Evolutionary conservation across 768 basidiomycete species (phyloP).

Genomic region (Daedaleopsis sinensis): DNA sequence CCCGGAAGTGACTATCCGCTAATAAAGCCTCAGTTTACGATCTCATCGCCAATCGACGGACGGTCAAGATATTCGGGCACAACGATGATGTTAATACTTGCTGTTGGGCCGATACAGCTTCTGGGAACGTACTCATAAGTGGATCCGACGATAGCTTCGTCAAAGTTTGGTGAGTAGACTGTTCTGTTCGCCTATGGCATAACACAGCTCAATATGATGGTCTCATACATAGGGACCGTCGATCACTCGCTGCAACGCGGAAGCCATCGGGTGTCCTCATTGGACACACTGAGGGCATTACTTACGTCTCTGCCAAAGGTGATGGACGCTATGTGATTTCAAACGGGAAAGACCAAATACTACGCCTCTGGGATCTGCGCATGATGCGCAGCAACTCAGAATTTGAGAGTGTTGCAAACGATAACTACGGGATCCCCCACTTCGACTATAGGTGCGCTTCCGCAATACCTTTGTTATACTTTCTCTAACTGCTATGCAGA

Average conservation of each 20-base stretch:
- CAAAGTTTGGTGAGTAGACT: constrained; percentile 81
- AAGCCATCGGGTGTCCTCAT: constrained; percentile 93
- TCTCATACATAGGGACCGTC: constrained; percentile 49
- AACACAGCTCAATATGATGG: neutral
- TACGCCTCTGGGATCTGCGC: constrained; percentile 91
- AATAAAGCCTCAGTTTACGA: constrained; percentile 75
- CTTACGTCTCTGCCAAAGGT: constrained; percentile 93
- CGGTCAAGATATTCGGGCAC: constrained; percentile 88
- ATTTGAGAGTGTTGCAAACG: constrained; percentile 54
- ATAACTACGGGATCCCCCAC: constrained; percentile 55
- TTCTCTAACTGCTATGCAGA: constrained; percentile 38
- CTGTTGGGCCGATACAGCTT: constrained; percentile 92
- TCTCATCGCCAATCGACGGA: constrained; percentile 74
- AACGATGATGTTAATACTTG: constrained; percentile 91
- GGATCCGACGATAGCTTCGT: constrained; percentile 94
- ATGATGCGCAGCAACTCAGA: constrained; percentile 84
- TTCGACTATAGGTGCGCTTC: constrained; percentile 83
- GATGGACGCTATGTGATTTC: constrained; percentile 95
- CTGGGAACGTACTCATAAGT: constrained; percentile 92
- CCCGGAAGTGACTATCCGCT: neutral
- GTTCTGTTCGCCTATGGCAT: neutral
- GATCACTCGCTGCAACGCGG: constrained; percentile 47
- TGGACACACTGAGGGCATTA: constrained; percentile 95
- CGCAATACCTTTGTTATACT: neutral
- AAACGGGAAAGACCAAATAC: constrained; percentile 94